These are phyloP conservation scores for Umbellularia californica DNA, from an alignment of 164 flowering plant genomes.

Conservation along the genomic window DNA sequence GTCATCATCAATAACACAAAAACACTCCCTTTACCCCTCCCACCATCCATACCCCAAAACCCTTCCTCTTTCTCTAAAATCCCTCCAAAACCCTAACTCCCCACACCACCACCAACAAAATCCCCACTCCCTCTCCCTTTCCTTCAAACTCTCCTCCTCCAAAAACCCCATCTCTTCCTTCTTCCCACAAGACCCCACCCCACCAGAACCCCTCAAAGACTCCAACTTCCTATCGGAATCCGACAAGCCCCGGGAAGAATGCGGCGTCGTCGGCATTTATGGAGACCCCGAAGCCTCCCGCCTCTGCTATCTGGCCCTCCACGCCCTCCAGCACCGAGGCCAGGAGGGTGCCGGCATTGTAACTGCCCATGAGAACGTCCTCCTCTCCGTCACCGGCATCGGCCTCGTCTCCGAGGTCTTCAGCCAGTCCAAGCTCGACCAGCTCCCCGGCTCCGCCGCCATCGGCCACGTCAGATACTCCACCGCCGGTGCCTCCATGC, in stretches of 20 bases:
- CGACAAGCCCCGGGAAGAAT: slow-evolving; percentile 66
- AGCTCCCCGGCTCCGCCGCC: slow-evolving; percentile 63
- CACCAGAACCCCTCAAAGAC: background rate
- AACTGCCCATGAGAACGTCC: slow-evolving; percentile 42
- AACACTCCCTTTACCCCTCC: background rate
- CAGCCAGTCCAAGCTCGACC: slow-evolving; percentile 56
- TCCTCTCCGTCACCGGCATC: slow-evolving; percentile 71
- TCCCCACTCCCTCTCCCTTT: background rate
- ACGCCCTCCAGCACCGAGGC: slow-evolving; percentile 90
- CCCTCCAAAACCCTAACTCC: background rate
- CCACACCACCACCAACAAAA: background rate
- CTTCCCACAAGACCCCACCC: slow-evolving; percentile 2
- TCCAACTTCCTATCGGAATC: slow-evolving; percentile 1
- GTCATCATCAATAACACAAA: background rate
- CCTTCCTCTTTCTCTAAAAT: background rate
- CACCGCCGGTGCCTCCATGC: slow-evolving; percentile 87
- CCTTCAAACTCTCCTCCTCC: slow-evolving; percentile 14
- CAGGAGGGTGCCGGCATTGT: slow-evolving; percentile 98
- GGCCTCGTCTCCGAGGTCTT: slow-evolving; percentile 91
- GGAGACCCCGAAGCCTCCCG: slow-evolving; percentile 94
- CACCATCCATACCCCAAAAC: background rate
- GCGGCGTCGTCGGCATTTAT: slow-evolving; percentile 91
- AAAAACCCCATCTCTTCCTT: slow-evolving; percentile 14
- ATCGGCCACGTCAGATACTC: slow-evolving; percentile 96
- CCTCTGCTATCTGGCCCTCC: slow-evolving; percentile 80